Evolutionary conservation across 176 grass and related monocot genomes (phyloP).

Genomic region (Musa schizocarpa): DNA sequence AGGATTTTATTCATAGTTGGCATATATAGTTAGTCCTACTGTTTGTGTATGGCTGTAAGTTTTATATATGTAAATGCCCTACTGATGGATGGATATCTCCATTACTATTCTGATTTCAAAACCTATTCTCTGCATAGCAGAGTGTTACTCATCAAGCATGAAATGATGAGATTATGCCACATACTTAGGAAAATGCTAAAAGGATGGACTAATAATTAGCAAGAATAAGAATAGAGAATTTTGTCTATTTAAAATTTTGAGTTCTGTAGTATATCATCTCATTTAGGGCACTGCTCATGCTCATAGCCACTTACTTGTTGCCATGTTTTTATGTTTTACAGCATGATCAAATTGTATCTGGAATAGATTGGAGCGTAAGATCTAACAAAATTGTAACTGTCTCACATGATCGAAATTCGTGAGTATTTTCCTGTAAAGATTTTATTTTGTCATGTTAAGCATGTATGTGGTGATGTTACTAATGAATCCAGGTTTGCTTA

Average conservation of each 20-base stretch:
- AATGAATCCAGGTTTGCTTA: background rate
- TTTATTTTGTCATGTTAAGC: conserved; percentile 17
- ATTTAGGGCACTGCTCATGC: background rate
- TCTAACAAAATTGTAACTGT: conserved; percentile 96
- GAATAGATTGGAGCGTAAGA: conserved; percentile 84
- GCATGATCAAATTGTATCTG: conserved; percentile 97
- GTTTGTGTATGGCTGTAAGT: background rate
- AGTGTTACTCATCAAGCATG: background rate
- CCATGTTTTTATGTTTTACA: conserved; percentile 23
- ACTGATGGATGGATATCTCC: background rate
- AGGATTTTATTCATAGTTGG: background rate
- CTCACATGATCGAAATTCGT: conserved; percentile 98
- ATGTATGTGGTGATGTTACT: background rate
- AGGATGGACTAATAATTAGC: background rate
- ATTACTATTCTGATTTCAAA: background rate
- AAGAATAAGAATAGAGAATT: background rate
- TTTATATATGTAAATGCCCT: background rate
- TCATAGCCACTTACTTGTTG: conserved; percentile 16
- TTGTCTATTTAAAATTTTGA: background rate
- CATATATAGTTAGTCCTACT: background rate
- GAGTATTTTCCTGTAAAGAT: conserved; percentile 24
- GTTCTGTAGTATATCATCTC: background rate
- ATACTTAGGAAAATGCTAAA: background rate
- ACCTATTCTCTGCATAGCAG: background rate
- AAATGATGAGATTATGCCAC: background rate